Percentiles rank a stretch among this genome's conserved stretches.
Evolutionary conservation across 306 rosid genomes (phyloP).

Genomic region (Alnus glutinosa): DNA sequence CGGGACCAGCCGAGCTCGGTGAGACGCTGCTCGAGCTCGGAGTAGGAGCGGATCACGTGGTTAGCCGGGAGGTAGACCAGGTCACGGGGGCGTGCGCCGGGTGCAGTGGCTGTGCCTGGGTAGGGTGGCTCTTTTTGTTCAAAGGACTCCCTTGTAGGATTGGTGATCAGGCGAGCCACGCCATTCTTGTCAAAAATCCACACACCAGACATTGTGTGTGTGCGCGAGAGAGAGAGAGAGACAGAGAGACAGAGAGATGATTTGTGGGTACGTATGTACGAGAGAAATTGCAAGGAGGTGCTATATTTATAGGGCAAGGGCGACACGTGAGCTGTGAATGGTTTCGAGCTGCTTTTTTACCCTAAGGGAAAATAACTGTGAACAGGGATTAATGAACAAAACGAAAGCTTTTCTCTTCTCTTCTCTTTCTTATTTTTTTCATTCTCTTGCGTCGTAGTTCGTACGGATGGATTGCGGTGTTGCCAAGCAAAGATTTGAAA

Average conservation of each 20-base stretch:
- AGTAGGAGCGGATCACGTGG: conserved; percentile 58
- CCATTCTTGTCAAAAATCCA: conserved; percentile 95
- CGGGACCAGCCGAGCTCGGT: conserved; percentile 83
- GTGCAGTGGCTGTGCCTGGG: conserved; percentile 74
- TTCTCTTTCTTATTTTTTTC: too few relatives aligned
- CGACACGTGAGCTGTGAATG: too few relatives aligned
- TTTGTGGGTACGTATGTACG: background rate
- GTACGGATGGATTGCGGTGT: too few relatives aligned
- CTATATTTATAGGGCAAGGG: background rate
- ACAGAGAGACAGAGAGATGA: background rate
- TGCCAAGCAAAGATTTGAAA: too few relatives aligned
- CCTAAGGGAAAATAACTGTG: too few relatives aligned
- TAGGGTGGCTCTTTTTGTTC: conserved; percentile 51
- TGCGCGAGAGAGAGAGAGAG: background rate
- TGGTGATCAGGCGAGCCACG: conserved; percentile 59
- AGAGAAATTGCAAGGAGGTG: background rate
- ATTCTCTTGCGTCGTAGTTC: too few relatives aligned
- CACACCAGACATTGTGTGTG: conserved; percentile 74
- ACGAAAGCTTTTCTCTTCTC: too few relatives aligned
- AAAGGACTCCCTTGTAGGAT: conserved; percentile 85
- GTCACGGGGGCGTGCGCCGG: conserved; percentile 77
- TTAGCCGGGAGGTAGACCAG: conserved; percentile 67
- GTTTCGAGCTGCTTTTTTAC: too few relatives aligned
- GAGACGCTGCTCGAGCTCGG: conserved; percentile 69
- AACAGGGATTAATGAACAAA: too few relatives aligned